Base-by-base conservation (phyloP, 305 asterid genomes). In the Petunia hybrid region DNA sequence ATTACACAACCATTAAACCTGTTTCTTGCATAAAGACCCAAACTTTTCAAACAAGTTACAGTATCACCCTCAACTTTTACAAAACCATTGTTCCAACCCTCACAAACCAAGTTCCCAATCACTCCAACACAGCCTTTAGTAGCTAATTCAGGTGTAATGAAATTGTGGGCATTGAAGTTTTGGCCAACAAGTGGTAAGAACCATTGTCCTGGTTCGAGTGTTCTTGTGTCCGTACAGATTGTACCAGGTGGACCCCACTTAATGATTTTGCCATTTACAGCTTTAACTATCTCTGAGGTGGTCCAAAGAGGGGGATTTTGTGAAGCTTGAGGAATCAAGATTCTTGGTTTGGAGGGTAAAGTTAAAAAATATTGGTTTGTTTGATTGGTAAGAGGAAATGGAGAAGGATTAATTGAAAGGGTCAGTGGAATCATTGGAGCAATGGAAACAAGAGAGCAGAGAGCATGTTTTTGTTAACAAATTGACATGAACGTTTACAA, bases 161-260 rank as follows among this genome's bases (percentile, higher is more conserved):
- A 86, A 57, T 40, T 67, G 53, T 79, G 85, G 81, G 89, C 89
- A 46, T 86, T 84, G 73, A 77, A 74, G 83, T 79, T 86, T 67
- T 8, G 84, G 66, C 87, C 89, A 16, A 63, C 16, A 22, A 86
- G 84, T 4, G 89, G 84, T 22, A 86, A 85, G 40, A 86, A 84
- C 89, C 89, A 86, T 39, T 84, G 85, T 46, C 85, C 87, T 65
- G 84, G 89, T 36, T 39, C 66, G 41, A 86, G 84, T n/a, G 84
- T 81, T 67, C 89, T 80, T 63, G 89, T 86, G 74, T 86, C 89
- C 14, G 84, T 81, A 38, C 84, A 83, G 80, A 86, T 80, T 40
- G 84, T 48, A 65, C 87, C 87, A 38, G 82, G 83, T 79, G 70
- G 79, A 62, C 76, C 87, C 87, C 87, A 79, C 59, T 10, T 78